Evolutionary conservation across 2,329 filamentous ascomycete genomes (phyloP).

Genomic region (Fusarium gaditjirri): DNA sequence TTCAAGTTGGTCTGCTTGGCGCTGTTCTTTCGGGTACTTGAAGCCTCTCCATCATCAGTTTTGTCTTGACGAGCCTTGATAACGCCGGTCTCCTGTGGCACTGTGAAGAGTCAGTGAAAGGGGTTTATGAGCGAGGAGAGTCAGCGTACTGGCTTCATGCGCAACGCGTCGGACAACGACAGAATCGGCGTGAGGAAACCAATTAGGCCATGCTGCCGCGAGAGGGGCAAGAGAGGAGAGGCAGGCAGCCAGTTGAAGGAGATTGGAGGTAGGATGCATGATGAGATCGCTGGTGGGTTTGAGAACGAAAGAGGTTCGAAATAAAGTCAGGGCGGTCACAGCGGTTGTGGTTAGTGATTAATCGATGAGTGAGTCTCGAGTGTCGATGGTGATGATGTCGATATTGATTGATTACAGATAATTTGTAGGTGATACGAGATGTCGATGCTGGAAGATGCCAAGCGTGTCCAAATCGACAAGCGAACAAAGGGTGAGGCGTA

Average conservation of each 20-base stretch:
- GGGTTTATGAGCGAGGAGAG: neutral
- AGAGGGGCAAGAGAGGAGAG: slow-evolving; percentile 62
- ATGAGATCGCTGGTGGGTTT: slow-evolving; percentile 20
- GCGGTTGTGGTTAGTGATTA: neutral
- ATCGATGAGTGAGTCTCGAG: neutral
- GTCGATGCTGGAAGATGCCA: slow-evolving; percentile 8
- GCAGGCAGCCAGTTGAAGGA: slow-evolving; percentile 61
- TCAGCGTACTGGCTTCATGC: slow-evolving; percentile 18
- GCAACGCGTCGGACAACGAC: slow-evolving; percentile 54
- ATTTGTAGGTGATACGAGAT: neutral
- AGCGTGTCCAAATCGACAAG: slow-evolving; percentile 16
- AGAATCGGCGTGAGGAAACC: slow-evolving; percentile 63
- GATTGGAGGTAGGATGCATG: slow-evolving; percentile 62
- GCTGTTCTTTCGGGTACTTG: slow-evolving; percentile 34
- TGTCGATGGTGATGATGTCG: slow-evolving; percentile 1
- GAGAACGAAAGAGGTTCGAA: slow-evolving; percentile 3
- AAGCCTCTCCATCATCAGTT: slow-evolving; percentile 15
- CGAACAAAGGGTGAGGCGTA: slow-evolving; percentile 11
- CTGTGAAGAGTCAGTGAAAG: slow-evolving; percentile 17
- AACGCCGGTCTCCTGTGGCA: slow-evolving; percentile 29
- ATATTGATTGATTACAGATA: neutral
- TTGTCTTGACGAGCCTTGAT: slow-evolving; percentile 23
- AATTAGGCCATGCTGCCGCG: slow-evolving; percentile 66
- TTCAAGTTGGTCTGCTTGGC: slow-evolving; percentile 53
- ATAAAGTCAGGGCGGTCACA: neutral